Evolutionary conservation across 2,329 filamentous ascomycete genomes (phyloP).

Genomic region (Akanthomyces uredinophilus): DNA sequence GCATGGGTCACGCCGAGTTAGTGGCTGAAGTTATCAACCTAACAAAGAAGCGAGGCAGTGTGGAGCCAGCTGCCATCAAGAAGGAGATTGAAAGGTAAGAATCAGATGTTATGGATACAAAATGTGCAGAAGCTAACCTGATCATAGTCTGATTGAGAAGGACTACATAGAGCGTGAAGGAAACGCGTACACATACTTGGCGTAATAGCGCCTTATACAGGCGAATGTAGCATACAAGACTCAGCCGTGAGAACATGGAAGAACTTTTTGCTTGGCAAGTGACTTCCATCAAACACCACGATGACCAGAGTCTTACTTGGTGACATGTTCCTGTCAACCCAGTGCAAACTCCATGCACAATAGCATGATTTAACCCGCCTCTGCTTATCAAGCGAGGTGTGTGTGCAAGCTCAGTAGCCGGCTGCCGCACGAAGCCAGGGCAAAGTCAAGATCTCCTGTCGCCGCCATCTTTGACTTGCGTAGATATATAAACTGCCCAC

Average conservation of each 20-base stretch:
- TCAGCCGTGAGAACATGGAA: too few species aligned
- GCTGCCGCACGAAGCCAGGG: neutral
- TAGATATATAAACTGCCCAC: too few species aligned
- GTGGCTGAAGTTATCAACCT: constrained; percentile 89
- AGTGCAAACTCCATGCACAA: too few species aligned
- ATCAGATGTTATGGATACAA: constrained; percentile 3
- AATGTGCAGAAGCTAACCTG: neutral
- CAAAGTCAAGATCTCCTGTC: neutral
- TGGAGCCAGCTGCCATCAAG: constrained; percentile 88
- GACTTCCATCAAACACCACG: too few species aligned
- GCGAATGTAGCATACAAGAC: neutral
- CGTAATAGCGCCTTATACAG: constrained; percentile 36
- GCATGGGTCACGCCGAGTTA: constrained; percentile 77
- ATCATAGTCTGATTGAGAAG: constrained; percentile 76
- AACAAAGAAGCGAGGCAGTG: constrained; percentile 77
- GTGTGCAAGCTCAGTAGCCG: neutral
- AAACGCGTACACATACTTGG: constrained; percentile 65
- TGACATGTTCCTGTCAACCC: too few species aligned
- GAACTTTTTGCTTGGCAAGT: too few species aligned
- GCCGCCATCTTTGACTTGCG: neutral
- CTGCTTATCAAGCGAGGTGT: too few species aligned
- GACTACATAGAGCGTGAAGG: constrained; percentile 84
- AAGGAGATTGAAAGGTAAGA: constrained; percentile 88
- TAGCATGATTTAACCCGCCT: too few species aligned
- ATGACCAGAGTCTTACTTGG: too few species aligned